Conservation (phyloP, 148 eudicot genomes). For the Polygonum maritimum region DNA sequence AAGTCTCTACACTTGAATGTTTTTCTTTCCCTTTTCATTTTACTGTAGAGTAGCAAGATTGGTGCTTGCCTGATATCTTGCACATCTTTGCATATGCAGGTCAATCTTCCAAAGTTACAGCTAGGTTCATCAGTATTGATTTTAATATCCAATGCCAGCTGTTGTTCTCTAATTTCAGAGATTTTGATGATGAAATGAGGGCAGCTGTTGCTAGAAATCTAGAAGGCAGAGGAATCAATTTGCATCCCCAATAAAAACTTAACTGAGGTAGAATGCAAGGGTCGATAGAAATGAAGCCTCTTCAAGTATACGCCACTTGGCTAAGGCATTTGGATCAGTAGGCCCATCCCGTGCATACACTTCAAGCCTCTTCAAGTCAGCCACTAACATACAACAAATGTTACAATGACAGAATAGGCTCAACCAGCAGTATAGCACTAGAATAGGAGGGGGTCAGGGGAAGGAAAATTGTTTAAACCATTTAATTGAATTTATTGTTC, state of each 20-base stretch:
- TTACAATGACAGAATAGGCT: conserved; percentile 5
- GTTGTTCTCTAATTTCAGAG: too few species aligned
- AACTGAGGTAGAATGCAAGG: too few species aligned
- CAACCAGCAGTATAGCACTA: neutral
- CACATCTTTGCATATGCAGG: conserved; percentile 26
- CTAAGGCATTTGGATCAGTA: conserved; percentile 80
- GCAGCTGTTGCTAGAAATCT: too few species aligned
- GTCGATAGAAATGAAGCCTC: too few species aligned
- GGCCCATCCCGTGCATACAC: conserved; percentile 88
- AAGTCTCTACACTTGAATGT: conserved; percentile 20
- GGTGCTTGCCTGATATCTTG: neutral
- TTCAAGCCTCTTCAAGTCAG: conserved; percentile 74
- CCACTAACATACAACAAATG: conserved; percentile 36
- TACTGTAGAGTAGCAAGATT: neutral
- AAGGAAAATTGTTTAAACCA: neutral
- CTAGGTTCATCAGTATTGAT: too few species aligned
- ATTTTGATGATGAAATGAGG: too few species aligned
- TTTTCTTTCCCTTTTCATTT: neutral
- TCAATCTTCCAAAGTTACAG: conserved; percentile 47
- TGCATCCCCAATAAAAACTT: too few species aligned
- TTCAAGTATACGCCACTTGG: conserved; percentile 92
- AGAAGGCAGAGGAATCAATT: too few species aligned
- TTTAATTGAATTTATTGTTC: neutral
- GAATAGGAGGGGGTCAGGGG: neutral
- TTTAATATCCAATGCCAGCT: too few species aligned